Percentiles rank a stretch among this genome's conserved stretches.
phyloP scores from a whole-genome alignment of 2,329 filamentous ascomycete species.

The Colletotrichum tabaci region DNA sequence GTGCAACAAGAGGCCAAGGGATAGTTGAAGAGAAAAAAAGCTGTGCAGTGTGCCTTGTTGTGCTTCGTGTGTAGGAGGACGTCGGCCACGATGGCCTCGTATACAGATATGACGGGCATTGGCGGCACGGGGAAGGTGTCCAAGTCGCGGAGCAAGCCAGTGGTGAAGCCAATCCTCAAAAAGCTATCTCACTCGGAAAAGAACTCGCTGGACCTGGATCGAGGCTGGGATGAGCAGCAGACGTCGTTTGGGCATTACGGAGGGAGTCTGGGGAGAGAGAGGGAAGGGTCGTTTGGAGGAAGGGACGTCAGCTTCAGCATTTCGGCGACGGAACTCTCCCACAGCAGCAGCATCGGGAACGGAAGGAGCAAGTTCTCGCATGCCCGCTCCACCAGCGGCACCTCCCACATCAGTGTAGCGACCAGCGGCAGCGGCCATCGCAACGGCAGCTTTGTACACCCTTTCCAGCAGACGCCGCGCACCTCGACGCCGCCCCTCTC shows the following conservation, averaged over 20 bases:
- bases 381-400: constrained; percentile 71
- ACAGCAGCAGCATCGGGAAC: constrained; percentile 37
- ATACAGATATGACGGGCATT: constrained; percentile 50
- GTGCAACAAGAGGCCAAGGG: neutral
- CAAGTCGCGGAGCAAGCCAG: constrained; percentile 63
- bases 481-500: constrained; percentile 73
- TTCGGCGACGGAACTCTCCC: constrained; percentile 52
- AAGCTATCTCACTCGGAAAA: constrained; percentile 72
- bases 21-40: neutral
- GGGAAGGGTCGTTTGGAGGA: constrained; percentile 43
- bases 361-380: constrained; percentile 65
- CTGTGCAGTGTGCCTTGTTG: neutral
- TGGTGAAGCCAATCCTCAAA: constrained; percentile 75
- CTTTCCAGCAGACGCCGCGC: constrained; percentile 75
- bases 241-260: constrained; percentile 36
- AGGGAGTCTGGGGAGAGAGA: constrained; percentile 47
- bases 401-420: constrained; percentile 70
- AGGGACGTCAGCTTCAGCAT: constrained; percentile 65
- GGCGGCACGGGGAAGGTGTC: constrained; percentile 54
- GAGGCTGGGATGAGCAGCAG: constrained; percentile 53
- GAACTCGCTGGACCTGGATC: constrained; percentile 74
- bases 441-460: constrained; percentile 70
- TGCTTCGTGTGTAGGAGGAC: neutral
- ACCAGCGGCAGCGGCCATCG: constrained; percentile 67
- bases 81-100: constrained; percentile 53